phyloP scores from a whole-genome alignment of 352 stramenopile species.

The Plasmopara viticola region DNA sequence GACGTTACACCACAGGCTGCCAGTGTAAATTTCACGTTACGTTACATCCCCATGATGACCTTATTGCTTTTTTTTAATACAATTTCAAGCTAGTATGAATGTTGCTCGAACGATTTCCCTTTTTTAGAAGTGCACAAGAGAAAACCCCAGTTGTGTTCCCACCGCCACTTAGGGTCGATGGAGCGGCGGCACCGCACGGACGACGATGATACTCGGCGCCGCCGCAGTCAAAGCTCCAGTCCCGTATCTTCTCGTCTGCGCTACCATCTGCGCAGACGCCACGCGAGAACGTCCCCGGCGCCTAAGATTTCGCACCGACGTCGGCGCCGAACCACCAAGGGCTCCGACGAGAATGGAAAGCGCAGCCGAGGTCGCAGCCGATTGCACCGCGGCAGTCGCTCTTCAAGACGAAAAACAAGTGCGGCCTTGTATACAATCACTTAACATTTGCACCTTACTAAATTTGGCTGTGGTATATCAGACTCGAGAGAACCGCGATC shows the following conservation, averaged over 20 bases:
- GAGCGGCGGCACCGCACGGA: slow-evolving; percentile 22
- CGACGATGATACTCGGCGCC: slow-evolving; percentile 12
- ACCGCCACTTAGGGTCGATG: slow-evolving; percentile 15
- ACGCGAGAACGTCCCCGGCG: slow-evolving; percentile 12
- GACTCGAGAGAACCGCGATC: slow-evolving; percentile 22
- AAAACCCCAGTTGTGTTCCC: slow-evolving; percentile 8
- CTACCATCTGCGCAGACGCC: slow-evolving; percentile 20
- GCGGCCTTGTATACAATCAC: background rate
- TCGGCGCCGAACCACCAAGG: slow-evolving; percentile 11
- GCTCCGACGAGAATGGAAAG: slow-evolving; percentile 10
- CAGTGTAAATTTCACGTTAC: background rate
- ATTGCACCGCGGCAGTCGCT: slow-evolving; percentile 21
- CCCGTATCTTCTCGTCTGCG: slow-evolving; percentile 33
- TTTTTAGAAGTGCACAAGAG: slow-evolving; percentile 8
- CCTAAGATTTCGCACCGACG: slow-evolving; percentile 13
- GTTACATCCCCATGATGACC: background rate
- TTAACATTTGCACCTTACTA: background rate
- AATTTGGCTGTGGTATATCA: slow-evolving; percentile 10
- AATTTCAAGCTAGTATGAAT: background rate
- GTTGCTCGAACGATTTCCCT: slow-evolving; percentile 10
- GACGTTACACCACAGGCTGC: background rate
- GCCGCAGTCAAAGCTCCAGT: slow-evolving; percentile 27
- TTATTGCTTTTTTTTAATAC: background rate
- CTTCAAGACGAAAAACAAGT: slow-evolving; percentile 25
- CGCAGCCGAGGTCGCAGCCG: slow-evolving; percentile 18